Conservation (phyloP, 176 grass and related monocot species). For the Thinopyrum elongatum region DNA sequence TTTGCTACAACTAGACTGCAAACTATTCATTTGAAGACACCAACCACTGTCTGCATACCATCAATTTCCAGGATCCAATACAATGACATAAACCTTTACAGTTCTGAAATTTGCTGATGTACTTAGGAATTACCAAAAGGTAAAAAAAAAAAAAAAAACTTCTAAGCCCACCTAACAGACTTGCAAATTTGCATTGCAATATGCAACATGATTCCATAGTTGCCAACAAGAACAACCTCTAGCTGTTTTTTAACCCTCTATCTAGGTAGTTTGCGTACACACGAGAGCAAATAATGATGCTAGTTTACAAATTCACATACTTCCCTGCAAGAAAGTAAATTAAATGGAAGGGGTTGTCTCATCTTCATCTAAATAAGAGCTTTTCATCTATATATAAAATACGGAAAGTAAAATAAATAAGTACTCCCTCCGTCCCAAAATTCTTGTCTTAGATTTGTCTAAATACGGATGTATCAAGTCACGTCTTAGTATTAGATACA, state of each 20-base stretch:
- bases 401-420: not conserved
- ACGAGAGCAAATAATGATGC: not conserved
- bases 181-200: not conserved
- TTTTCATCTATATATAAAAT: not conserved
- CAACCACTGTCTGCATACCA: not conserved
- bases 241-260: not conserved
- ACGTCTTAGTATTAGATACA: too few species aligned
- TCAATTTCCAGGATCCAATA: not conserved
- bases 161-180: not conserved
- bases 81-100: not conserved
- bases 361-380: not conserved
- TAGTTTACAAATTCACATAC: not conserved
- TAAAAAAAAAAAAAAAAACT: not conserved
- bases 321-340: not conserved
- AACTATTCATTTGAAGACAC: not conserved
- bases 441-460: too few species aligned
- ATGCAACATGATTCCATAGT: not conserved
- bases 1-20: not conserved
- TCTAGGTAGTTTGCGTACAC: not conserved
- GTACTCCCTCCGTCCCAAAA: too few species aligned
- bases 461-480: too few species aligned
- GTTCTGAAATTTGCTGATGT: not conserved
- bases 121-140: not conserved
- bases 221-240: not conserved
- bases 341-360: not conserved